These are phyloP conservation scores for Uncinocarpus reesii DNA, from an alignment of 2,329 filamentous ascomycete genomes.

Conservation along the genomic window DNA sequence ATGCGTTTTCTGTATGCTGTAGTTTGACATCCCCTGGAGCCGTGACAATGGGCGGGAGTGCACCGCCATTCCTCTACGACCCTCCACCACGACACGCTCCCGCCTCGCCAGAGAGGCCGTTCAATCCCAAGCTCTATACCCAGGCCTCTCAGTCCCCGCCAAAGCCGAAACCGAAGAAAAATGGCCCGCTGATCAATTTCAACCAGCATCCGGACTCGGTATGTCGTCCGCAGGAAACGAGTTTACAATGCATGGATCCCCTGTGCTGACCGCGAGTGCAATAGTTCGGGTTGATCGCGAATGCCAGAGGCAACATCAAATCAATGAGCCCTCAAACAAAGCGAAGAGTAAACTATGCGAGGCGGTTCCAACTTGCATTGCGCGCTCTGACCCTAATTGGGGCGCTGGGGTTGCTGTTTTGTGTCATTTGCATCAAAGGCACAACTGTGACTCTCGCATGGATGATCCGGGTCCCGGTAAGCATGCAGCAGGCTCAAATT, in stretches of 20 bases:
- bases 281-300: constrained; percentile 46
- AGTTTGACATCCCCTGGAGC: constrained; percentile 13
- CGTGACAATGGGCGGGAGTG: constrained; percentile 41
- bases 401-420: constrained; percentile 59
- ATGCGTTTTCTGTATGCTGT: constrained; percentile 21
- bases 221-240: constrained; percentile 28
- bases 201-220: constrained; percentile 75
- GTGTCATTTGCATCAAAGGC: constrained; percentile 66
- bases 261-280: neutral
- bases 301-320: constrained; percentile 50
- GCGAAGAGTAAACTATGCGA: constrained; percentile 56
- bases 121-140: constrained; percentile 79
- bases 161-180: constrained; percentile 50
- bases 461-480: constrained; percentile 66
- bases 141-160: constrained; percentile 63
- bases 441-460: constrained; percentile 56
- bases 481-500: constrained; percentile 25
- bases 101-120: constrained; percentile 45
- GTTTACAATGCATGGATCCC: neutral
- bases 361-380: constrained; percentile 59
- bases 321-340: constrained; percentile 63
- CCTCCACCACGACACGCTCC: constrained; percentile 44
- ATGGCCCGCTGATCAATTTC: constrained; percentile 70
- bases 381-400: constrained; percentile 58
- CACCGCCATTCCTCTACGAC: constrained; percentile 67